These are phyloP conservation scores for Erythrobasidium hasegawianum DNA, from an alignment of 1,284 basidiomycete species.

Conservation along the genomic window DNA sequence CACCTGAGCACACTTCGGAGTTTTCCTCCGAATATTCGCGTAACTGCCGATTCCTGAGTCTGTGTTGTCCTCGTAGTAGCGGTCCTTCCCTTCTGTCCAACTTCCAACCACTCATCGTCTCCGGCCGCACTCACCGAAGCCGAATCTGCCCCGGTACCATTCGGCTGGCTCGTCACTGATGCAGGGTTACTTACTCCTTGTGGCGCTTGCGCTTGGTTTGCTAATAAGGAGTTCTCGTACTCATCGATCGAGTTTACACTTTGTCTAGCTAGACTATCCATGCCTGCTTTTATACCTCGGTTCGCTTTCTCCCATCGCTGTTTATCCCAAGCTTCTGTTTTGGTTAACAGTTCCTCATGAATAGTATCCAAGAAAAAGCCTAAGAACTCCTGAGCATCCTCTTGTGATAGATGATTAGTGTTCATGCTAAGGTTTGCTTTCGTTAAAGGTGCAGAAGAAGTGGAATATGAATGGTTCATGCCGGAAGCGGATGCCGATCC, in stretches of 20 bases:
- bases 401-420: constrained; percentile 73
- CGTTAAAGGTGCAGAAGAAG: constrained; percentile 8
- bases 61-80: constrained; percentile 78
- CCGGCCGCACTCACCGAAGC: constrained; percentile 42
- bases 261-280: constrained; percentile 50
- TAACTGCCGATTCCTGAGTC: constrained; percentile 78
- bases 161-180: constrained; percentile 47
- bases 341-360: constrained; percentile 67
- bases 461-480: not conserved
- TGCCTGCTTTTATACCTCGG: constrained; percentile 39
- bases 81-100: constrained; percentile 81
- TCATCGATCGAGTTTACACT: constrained; percentile 56
- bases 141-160: constrained; percentile 48
- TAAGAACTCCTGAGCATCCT: constrained; percentile 98
- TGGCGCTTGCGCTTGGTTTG: not conserved
- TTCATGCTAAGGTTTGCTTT: constrained; percentile 17
- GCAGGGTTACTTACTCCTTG: constrained; percentile 37
- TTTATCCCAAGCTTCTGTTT: constrained; percentile 27
- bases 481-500: constrained; percentile 51
- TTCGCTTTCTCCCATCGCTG: constrained; percentile 22
- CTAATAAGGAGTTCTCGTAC: constrained; percentile 50
- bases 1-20: constrained; percentile 80
- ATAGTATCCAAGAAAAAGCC: constrained; percentile 94
- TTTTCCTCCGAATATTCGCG: constrained; percentile 87
- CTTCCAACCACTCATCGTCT: constrained; percentile 72